phyloP scores from a whole-genome alignment of 495 filamentous ascomycete species.

The Lepraria neglecta region DNA sequence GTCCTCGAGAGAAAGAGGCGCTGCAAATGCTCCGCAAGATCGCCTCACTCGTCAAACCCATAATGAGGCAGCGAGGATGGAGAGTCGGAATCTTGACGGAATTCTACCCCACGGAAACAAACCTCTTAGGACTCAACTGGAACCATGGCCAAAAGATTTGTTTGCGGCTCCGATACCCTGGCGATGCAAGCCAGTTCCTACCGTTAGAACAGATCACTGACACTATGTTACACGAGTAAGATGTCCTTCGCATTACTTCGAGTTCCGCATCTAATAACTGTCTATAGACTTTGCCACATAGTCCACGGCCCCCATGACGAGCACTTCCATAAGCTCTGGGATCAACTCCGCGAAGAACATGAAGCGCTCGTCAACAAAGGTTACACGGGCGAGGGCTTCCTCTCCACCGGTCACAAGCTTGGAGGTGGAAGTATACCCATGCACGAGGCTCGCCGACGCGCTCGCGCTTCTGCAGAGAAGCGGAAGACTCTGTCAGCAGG shows the following conservation, averaged over 20 bases:
- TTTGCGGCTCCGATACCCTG: slow-evolving; percentile 71
- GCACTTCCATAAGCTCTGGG: slow-evolving; percentile 78
- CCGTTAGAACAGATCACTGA: slow-evolving; percentile 73
- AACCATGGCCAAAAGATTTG: slow-evolving; percentile 72
- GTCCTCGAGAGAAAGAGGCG: slow-evolving; percentile 71
- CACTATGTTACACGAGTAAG: slow-evolving; percentile 89
- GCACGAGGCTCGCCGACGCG: slow-evolving; percentile 69
- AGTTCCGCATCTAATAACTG: not conserved
- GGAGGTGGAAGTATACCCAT: slow-evolving; percentile 62
- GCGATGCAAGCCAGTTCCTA: slow-evolving; percentile 71
- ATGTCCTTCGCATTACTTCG: not conserved
- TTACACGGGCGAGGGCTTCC: slow-evolving; percentile 88
- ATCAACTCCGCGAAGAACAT: slow-evolving; percentile 81
- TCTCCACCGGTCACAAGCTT: slow-evolving; percentile 65
- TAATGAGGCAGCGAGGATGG: slow-evolving; percentile 85
- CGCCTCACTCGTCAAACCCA: slow-evolving; percentile 86
- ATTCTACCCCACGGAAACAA: slow-evolving; percentile 70
- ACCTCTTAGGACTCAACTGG: slow-evolving; percentile 77
- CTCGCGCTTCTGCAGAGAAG: slow-evolving; percentile 70
- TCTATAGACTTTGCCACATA: slow-evolving; percentile 67
- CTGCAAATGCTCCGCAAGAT: slow-evolving; percentile 73
- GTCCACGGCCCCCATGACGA: slow-evolving; percentile 75
- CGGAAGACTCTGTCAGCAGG: slow-evolving; percentile 52
- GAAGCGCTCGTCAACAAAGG: slow-evolving; percentile 67
- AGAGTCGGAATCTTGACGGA: slow-evolving; percentile 73